Evolutionary conservation across 129 eudicot species (phyloP), one percentile per base, ranked within the genome.

Genomic region (Sambucus nigra): DNA sequence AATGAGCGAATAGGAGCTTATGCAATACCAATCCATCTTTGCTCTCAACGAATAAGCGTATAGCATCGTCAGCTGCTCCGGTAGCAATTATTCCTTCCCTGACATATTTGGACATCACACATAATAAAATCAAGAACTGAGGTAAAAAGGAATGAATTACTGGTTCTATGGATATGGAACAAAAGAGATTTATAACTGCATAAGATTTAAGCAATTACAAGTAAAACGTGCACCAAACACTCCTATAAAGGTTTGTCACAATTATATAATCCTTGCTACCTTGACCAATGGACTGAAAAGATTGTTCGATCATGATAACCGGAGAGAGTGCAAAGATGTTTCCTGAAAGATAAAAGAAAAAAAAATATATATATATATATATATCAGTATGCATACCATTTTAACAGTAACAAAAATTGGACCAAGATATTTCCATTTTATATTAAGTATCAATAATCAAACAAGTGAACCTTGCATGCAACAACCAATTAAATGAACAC

Each of bases 11-110:
- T 14, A 27, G 51, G 18, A 20, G 22, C 1, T 24, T 29, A 16
- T 50, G 27, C 23, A 64, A 15, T 81, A 89, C 97, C 80, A 51
- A 50, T 52, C 73, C 76, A 51, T 81, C 84, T 39, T 78, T 55
- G 32, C 71, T 76, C 77, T 89, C 86, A 15, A 60, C 83, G 72
- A 92, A 92, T 44, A 92, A 63, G 51, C 99, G 76, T 55, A 92
- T 73, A 32, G 94, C 91, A 80, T 92, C 89, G 70, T 92, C 99
- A 38, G 99, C 99, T 63, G 99, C 99, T 61, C 99, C 99, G 60
- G 63, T 86, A 59, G 94, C 83, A 64, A 89, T 84, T 69, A 89
- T 72, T 11, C 95, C 97, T n/a, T 85, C 86, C 78, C 95, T 88
- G 73, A 42, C 44, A 76, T 21, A 20, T 52, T 53, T 2, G 16